Percentiles rank a stretch among this genome's conserved stretches.
These are phyloP conservation scores for Candida cerambycidarum DNA, from an alignment of 805 yeast genomes.

Conservation along the genomic window DNA sequence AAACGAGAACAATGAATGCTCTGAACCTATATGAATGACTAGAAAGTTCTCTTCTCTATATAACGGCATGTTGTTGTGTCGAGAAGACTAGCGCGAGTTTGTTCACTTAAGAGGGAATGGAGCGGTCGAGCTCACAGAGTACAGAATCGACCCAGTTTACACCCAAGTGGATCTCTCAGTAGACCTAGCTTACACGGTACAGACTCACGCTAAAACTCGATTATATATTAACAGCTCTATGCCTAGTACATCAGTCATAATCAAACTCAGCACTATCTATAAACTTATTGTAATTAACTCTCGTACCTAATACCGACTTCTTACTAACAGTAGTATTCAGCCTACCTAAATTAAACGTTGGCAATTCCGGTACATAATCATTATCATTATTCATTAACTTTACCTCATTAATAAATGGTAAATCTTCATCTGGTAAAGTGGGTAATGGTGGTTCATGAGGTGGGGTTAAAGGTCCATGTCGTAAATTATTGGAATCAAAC, in stretches of 20 bases:
- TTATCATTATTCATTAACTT: constrained; percentile 21
- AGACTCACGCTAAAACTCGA: too few species aligned
- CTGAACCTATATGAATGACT: constrained; percentile 79
- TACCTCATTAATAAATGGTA: constrained; percentile 39
- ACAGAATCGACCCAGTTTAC: too few species aligned
- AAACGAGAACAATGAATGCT: constrained; percentile 69
- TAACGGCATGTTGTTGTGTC: constrained; percentile 33
- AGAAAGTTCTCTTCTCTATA: constrained; percentile 45
- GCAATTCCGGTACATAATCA: constrained; percentile 6
- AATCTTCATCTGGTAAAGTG: constrained; percentile 24
- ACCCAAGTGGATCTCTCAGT: too few species aligned
- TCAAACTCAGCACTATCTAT: constrained; percentile 27
- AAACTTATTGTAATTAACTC: constrained; percentile 38
- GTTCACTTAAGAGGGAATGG: too few species aligned
- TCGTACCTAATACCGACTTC: constrained; percentile 38
- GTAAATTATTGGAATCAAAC: constrained; percentile 13
- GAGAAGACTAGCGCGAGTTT: neutral
- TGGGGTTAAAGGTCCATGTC: constrained; percentile 9
- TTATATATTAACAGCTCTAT: too few species aligned
- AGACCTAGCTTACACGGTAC: too few species aligned
- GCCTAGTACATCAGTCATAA: constrained; percentile 1
- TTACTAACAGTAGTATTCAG: constrained; percentile 32
- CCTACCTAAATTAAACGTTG: constrained; percentile 16
- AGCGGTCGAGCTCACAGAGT: too few species aligned
- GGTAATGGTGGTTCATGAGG: constrained; percentile 14